Percentiles rank a stretch among this genome's conserved stretches.
Conservation (phyloP, 2,329 filamentous ascomycete genomes). For the Sporothrix luriei region DNA sequence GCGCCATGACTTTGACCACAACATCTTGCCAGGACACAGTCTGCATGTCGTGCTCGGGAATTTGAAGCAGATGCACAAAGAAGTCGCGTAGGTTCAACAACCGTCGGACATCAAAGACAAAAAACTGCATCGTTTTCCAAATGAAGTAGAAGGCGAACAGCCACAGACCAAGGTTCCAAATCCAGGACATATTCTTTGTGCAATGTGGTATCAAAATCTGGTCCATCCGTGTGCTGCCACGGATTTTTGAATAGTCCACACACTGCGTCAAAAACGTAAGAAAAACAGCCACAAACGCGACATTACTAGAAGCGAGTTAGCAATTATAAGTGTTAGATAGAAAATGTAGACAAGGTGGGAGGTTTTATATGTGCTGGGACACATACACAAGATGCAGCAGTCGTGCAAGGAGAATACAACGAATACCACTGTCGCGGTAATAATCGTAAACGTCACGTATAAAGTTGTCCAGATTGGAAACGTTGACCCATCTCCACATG, state of each 20-base stretch:
- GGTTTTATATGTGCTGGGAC: background rate
- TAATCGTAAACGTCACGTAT: constrained; percentile 84
- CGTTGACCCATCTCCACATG: constrained; percentile 91
- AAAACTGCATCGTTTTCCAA: constrained; percentile 73
- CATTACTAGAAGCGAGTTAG: constrained; percentile 58
- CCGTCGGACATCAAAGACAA: constrained; percentile 68
- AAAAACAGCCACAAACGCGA: constrained; percentile 79
- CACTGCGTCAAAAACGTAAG: constrained; percentile 84
- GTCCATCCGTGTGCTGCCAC: constrained; percentile 60
- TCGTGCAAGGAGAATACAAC: constrained; percentile 77
- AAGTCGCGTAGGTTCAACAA: constrained; percentile 81
- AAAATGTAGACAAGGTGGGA: background rate
- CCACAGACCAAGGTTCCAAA: constrained; percentile 80
- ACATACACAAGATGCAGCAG: constrained; percentile 72
- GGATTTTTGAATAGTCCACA: constrained; percentile 76
- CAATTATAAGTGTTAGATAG: background rate
- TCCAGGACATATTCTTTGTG: constrained; percentile 70
- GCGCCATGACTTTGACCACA: constrained; percentile 78
- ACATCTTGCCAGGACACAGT: constrained; percentile 93
- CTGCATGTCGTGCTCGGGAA: constrained; percentile 83
- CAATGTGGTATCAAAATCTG: constrained; percentile 71
- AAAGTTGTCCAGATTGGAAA: constrained; percentile 85
- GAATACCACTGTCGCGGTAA: constrained; percentile 79
- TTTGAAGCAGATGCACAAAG: constrained; percentile 77
- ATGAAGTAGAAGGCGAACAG: constrained; percentile 84